Conservation (phyloP, 306 rosid genomes). For the Arachis stenosperma region DNA sequence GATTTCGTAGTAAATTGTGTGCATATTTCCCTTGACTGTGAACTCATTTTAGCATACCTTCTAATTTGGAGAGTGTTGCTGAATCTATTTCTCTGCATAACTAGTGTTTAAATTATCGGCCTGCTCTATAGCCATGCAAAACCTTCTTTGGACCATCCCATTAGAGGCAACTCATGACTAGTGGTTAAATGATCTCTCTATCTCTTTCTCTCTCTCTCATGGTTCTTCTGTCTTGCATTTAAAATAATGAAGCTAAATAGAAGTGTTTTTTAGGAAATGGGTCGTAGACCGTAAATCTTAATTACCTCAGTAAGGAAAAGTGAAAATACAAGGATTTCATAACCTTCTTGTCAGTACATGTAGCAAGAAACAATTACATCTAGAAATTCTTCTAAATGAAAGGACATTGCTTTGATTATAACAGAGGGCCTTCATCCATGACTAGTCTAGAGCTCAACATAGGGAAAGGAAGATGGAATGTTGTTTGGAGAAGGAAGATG, state of each 20-base stretch:
- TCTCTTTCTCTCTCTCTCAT: background rate
- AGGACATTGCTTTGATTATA: conserved; percentile 43
- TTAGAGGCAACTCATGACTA: conserved; percentile 19
- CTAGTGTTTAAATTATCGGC: conserved; percentile 36
- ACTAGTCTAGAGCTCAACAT: conserved; percentile 45
- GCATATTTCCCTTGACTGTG: conserved; percentile 48
- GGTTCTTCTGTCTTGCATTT: conserved; percentile 4
- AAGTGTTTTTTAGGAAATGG: conserved; percentile 21
- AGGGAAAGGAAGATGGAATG: conserved; percentile 33
- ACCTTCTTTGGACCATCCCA: conserved; percentile 46
- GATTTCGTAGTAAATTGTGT: conserved; percentile 40
- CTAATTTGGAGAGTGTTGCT: conserved; percentile 14
- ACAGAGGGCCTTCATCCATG: conserved; percentile 47
- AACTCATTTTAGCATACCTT: conserved; percentile 24
- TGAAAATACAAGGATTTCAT: conserved; percentile 46
- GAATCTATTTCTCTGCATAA: conserved; percentile 37
- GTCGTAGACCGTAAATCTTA: conserved; percentile 26
- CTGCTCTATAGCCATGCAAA: conserved; percentile 38
- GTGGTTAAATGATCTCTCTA: background rate
- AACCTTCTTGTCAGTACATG: conserved; percentile 43
- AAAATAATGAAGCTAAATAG: conserved; percentile 12
- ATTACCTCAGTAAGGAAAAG: conserved; percentile 27
- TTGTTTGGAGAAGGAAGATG: conserved; percentile 40
- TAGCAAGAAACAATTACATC: conserved; percentile 44
- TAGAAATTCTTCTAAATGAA: conserved; percentile 40